Evolutionary conservation across 768 basidiomycete genomes (phyloP), one percentile per base, ranked within the genome.

Genomic region (Suillus fuscotomentosus): DNA sequence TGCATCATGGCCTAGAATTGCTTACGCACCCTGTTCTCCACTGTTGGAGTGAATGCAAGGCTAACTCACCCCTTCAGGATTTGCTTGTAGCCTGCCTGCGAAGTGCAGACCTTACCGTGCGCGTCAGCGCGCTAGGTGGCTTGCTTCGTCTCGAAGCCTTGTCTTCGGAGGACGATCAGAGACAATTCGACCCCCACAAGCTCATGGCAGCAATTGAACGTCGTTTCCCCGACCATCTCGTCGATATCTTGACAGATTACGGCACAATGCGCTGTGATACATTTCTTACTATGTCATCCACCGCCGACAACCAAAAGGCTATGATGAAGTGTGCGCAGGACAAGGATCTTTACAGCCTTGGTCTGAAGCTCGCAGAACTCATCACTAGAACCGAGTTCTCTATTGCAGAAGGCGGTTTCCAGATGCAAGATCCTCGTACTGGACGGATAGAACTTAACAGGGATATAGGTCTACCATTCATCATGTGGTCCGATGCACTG

Each of bases 331-430:
- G 74, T 64, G 78, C 78, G 0, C 78, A 81, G 59, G 81, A 84
- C 66, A 75, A 72, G 39, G 81, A 90, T 68, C 67, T 89, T 5
- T 81, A 83, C 67, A 65, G 77, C 4, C 79, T 90, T 3, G 88
- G 86, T 1, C 67, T 83, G 43, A 78, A 76, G 45, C 75, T 88
- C 31, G 81, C 83, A 1, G 73, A 77, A 8, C 74, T 84, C 53
- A 84, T 91, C 67, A 72, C 83, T 11, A 75, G 78, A 53, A 88
- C 86, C 9, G 88, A 90, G 68, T 88, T 86, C 70, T 83, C 86
- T 5, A 79, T 89, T 62, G 71, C 78, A 6, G 82, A 89, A n/a
- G 88, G 88, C 1, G 74, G 70, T 27, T 89, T 84, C 72, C 78
- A 85, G 68, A 68, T 74, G 1, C 71, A 81, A 61, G 76, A 86